Base-by-base conservation (phyloP, 2,329 filamentous ascomycete genomes). In the Coniochaeta sp. region DNA sequence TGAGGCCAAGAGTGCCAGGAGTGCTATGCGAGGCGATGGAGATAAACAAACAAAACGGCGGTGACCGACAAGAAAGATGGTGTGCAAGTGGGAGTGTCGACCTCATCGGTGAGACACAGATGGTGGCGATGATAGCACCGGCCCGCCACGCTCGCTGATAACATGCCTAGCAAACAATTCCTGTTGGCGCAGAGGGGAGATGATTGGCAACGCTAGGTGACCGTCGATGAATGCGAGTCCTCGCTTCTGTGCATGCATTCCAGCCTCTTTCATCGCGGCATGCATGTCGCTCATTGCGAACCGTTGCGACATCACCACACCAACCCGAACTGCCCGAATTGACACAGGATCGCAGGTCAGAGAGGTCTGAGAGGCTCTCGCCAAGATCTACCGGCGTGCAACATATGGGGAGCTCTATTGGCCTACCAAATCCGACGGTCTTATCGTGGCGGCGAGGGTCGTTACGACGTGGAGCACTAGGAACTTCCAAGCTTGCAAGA, bases 71-170 rank as follows among this genome's bases (percentile, higher is more conserved):
- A 56, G 32, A 12, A 28, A 38, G 28, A 38, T 56, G 54, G 54
- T 56, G 54, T 56, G 54, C n/a, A 38, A 56, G 34, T 34, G 54
- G 28, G 54, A 56, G 34, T 38, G 34, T 26, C 22, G 34, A 56
- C 54, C 28, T 56, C 54, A 56, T 56, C 54, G 54, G 54, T 56
- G 54, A 56, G 54, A 56, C 54, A 56, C 10, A 10, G 24, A 34
- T 56, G 54, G 54, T 56, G 54, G 54, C 54, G 54, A 56, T 8
- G 54, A 56, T 56, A 34, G 7, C 54, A 56, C 54, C 54, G 34
- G 54, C 47, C 47, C 47, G 47, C 47, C 47, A 52, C 47, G 16
- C 47, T 52, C 12, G 14, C 47, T 52, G 47, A 52, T 52, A 52
- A 52, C 47, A 52, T 14, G 10, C 47, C 47, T 22, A 9, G 2